Evolutionary conservation across 495 filamentous ascomycete species (phyloP).

Genomic region (Pyrenopolyporus hunteri): DNA sequence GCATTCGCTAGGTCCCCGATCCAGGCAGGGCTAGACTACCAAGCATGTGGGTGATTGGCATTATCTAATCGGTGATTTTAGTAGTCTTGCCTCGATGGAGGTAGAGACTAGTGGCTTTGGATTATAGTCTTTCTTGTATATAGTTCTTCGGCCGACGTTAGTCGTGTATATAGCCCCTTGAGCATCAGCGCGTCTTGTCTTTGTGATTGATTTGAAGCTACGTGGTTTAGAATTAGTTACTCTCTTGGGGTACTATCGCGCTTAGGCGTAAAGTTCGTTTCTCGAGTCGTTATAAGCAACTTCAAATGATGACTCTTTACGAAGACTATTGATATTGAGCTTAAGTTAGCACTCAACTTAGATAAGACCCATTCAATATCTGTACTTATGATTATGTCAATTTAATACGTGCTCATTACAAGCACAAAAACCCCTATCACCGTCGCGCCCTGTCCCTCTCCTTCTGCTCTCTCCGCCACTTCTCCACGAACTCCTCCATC

Average conservation of each 20-base stretch:
- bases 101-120: conserved; percentile 1
- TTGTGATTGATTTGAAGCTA: background rate
- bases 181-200: background rate
- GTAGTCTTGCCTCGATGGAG: background rate
- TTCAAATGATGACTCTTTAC: too few relatives aligned
- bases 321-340: too few relatives aligned
- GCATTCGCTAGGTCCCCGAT: too few relatives aligned
- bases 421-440: too few relatives aligned
- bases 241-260: too few relatives aligned
- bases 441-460: conserved; percentile 10
- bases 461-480: conserved; percentile 37
- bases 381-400: too few relatives aligned
- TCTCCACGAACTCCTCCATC: conserved; percentile 48
- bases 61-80: background rate
- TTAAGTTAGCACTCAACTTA: too few relatives aligned
- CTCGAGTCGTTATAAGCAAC: too few relatives aligned
- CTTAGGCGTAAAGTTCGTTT: too few relatives aligned
- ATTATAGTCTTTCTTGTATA: conserved; percentile 18
- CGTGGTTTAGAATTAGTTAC: too few relatives aligned
- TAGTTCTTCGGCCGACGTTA: conserved; percentile 2
- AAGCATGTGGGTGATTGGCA: background rate
- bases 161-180: conserved; percentile 11
- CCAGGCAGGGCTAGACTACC: background rate
- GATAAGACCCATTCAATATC: too few relatives aligned
- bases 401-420: too few relatives aligned